Evolutionary conservation across 129 eudicot genomes (phyloP), one percentile per base, ranked within the genome.

Genomic region (Centrapalus pauciflorus): DNA sequence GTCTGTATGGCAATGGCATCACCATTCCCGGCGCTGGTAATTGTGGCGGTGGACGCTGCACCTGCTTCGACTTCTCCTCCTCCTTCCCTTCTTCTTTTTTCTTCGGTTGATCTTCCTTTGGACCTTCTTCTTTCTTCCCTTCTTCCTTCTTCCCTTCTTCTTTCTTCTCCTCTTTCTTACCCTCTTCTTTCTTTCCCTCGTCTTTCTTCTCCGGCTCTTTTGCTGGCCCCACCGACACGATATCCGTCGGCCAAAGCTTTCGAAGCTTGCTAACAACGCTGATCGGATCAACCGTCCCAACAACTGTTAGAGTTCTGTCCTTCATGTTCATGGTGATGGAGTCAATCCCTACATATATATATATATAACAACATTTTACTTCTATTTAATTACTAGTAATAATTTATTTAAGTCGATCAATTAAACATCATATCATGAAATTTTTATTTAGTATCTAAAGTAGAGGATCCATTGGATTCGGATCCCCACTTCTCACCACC

Each of bases 251-350:
- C 80, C 86, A 77, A 27, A 67, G 32, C 51, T 81, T 81, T 14
- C 79, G 54, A 12, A 81, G 30, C 27, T 81, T 81, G 62, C 77
- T 40, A 30, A 68, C 83, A 11, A 77, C 77, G 6, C 4, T 72
- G 23, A 77, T 69, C 3, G 86, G 86, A 64, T 81, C 86, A 17
- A 77, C 77, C 11, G 58, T 76, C 14, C 86, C 86, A 16, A 77
- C 67, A 12, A 81, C 74, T 9, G 73, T 73, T 25, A 81, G 27
- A 2, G 72, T 81, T 25, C 52, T 55, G 0, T 81, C 86, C 34
- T 81, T 81, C 82, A 62, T 77, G 86, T 77, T 70, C 60, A 68
- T 61, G 0, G 69, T 45, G 24, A 81, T 49, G 6, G 86, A 48
- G 61, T 81, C 79, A 34, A 81, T 67, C 51, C 85, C 85, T 80